Conservation (phyloP, 805 yeast genomes). For the Saccharomycopsis malanga region DNA sequence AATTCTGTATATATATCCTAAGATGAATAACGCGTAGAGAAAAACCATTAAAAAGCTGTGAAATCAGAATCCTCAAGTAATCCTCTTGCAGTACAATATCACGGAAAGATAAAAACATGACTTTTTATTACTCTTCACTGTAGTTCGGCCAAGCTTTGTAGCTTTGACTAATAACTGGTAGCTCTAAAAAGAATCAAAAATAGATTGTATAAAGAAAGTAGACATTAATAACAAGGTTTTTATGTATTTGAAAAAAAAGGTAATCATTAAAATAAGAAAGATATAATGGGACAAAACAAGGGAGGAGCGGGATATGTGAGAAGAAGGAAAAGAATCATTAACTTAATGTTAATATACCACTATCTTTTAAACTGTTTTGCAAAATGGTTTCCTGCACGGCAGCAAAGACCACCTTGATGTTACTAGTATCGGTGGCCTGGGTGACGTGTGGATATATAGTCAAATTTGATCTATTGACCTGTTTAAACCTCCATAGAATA, state of each 20-base stretch:
- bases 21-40: no score
- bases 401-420: conserved; percentile 78
- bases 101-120: no score
- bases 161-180: no score
- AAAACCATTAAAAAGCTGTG: no score
- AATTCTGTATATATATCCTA: no score
- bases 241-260: no score
- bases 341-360: conserved; percentile 42
- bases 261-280: background rate
- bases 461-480: conserved; percentile 73
- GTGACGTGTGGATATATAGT: conserved; percentile 87
- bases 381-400: conserved; percentile 76
- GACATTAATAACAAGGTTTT: background rate
- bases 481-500: conserved; percentile 83
- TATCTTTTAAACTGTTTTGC: conserved; percentile 68
- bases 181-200: no score
- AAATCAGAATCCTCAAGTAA: no score
- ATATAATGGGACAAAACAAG: background rate
- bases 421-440: conserved; percentile 90
- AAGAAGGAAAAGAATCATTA: no score
- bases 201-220: conserved; percentile 1
- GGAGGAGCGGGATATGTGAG: background rate
- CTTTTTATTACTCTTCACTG: no score
- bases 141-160: no score
- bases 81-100: no score